Conservation (phyloP, 305 asterid species). For the Ajuga reptans region DNA sequence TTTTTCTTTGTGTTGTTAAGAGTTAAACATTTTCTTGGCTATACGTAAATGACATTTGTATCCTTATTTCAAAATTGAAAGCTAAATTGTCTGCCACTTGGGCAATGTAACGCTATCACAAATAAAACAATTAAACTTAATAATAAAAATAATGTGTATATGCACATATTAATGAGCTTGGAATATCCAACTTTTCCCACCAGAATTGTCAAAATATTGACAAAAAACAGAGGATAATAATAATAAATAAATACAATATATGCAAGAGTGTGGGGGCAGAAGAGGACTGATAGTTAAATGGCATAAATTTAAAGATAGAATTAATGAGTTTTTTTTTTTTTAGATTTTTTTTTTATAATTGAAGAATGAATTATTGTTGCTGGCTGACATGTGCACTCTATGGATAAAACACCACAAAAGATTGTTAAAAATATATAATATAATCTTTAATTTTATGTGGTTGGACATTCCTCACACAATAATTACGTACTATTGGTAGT, state of each 20-base stretch:
- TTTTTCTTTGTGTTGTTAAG: not conserved
- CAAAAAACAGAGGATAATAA: not conserved
- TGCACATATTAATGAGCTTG: not conserved
- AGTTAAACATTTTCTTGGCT: not conserved
- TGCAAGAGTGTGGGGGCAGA: conserved; percentile 25
- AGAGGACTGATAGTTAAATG: conserved; percentile 10
- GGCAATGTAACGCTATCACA: not conserved
- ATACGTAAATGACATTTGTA: conserved; percentile 12
- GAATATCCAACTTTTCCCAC: not conserved
- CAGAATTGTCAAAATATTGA: conserved; percentile 21
- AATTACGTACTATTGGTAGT: no score
- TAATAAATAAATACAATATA: not conserved
- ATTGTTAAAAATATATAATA: not conserved
- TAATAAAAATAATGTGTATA: not conserved
- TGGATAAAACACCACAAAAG: conserved; percentile 26
- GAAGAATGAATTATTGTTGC: conserved; percentile 21
- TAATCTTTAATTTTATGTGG: conserved; percentile 12
- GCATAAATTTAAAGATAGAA: conserved; percentile 22
- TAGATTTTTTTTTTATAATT: not conserved
- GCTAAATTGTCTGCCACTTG: conserved; percentile 11
- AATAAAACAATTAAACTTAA: not conserved
- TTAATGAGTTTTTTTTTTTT: not conserved
- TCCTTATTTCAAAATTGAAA: conserved; percentile 14
- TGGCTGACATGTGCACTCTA: conserved; percentile 26
- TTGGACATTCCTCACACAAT: not conserved